These are phyloP conservation scores for Trametes versicolor DNA, from an alignment of 1,284 basidiomycete species.

Conservation along the genomic window DNA sequence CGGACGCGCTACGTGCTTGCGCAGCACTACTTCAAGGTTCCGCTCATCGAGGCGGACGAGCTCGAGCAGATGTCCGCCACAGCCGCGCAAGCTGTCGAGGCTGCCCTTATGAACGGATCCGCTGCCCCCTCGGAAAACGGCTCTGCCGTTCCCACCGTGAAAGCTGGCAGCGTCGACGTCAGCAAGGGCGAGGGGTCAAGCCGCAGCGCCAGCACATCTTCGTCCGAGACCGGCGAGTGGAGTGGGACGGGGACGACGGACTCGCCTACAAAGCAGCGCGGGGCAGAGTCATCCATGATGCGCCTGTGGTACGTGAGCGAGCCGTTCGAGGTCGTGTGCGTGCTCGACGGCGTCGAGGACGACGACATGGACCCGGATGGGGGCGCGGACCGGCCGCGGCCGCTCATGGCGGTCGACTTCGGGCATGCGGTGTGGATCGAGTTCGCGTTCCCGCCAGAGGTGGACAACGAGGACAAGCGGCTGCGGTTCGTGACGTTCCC, in stretches of 20 bases:
- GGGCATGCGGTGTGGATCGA: constrained; percentile 82
- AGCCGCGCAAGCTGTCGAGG: constrained; percentile 24
- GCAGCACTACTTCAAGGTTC: constrained; percentile 79
- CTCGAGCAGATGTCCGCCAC: constrained; percentile 18
- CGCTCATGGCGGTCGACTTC: constrained; percentile 81
- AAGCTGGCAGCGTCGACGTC: constrained; percentile 7
- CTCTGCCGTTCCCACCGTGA: background rate
- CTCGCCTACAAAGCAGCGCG: constrained; percentile 23
- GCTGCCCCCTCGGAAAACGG: background rate
- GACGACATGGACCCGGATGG: constrained; percentile 45
- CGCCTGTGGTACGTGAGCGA: constrained; percentile 74
- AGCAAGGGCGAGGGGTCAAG: background rate
- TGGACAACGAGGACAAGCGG: constrained; percentile 52
- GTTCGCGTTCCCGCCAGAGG: constrained; percentile 51
- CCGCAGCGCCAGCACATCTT: constrained; percentile 15
- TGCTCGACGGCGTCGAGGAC: constrained; percentile 55
- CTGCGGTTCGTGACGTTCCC: constrained; percentile 78
- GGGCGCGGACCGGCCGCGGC: constrained; percentile 63
- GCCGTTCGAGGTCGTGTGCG: constrained; percentile 76
- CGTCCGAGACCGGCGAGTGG: constrained; percentile 12
- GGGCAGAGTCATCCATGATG: constrained; percentile 52
- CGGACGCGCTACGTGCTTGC: constrained; percentile 71
- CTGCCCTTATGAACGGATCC: constrained; percentile 8
- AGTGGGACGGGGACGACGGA: constrained; percentile 1
- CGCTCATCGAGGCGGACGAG: constrained; percentile 44